Evolutionary conservation across 768 basidiomycete genomes (phyloP), one percentile per base, ranked within the genome.

Genomic region (Mycena sanguinolenta): DNA sequence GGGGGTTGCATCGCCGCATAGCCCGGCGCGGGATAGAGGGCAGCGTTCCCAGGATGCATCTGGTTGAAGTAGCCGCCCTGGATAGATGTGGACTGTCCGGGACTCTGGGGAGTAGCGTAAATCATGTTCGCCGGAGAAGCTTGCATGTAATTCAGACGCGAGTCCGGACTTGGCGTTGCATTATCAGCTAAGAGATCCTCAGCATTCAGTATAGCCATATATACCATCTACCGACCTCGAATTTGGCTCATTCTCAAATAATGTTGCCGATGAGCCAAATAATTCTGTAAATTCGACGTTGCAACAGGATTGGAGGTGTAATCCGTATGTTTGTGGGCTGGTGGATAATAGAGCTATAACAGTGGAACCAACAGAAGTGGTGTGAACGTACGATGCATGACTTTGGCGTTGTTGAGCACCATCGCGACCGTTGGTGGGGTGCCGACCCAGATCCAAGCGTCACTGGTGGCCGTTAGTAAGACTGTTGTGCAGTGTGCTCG

Each of bases 371-470:
- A 38, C 13, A 1, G n/a, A 12, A 23, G 13, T 2, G 25, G 16
- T 10, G 12, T 12, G 34, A 21, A 39, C 67, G 1, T 19, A 69
- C 68, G 69, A n/a, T 70, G 69, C 69, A 71, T 66, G 17, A 34
- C 61, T 60, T 67, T 66, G 27, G 59, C 30, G 36, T 66, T 54
- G 49, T 71, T 63, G 54, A 71, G 52, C 12, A 66, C 54, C 70
- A 71, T 71, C 19, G 54, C 28, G 28, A 71, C 53, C n/a, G 65
- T 67, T 1, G 65, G 46, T 17, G 70, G 70, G 10, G 64, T 66
- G 4, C 60, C 70, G 14, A 71, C 65, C 70, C 70, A 71, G 1
- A 71, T 50, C 69, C 69, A 71, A 6, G 69, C 69, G 17, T 66
- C 53, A 21, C 19, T 34, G 6, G 65, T 21, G 44, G 21, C 7